Evolutionary conservation across 2,329 filamentous ascomycete species (phyloP).

Genomic region (Nemania sp.): DNA sequence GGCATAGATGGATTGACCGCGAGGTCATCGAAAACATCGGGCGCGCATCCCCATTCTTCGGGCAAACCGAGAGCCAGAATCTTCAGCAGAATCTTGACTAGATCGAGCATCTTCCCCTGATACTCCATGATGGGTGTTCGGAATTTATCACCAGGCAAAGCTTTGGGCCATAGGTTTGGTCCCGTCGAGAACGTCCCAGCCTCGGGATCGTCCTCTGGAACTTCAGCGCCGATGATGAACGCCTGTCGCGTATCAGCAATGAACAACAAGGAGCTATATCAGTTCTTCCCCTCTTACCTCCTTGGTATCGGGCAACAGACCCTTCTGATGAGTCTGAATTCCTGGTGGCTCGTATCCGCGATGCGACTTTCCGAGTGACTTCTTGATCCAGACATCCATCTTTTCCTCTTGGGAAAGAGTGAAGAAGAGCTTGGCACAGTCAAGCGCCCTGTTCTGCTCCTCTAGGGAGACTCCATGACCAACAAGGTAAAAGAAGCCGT

Average conservation of each 20-base stretch:
- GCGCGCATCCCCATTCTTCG: slow-evolving; percentile 31
- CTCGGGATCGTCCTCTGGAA: slow-evolving; percentile 35
- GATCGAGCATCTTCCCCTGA: slow-evolving; percentile 36
- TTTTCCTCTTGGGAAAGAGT: slow-evolving; percentile 34
- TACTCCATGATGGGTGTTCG: slow-evolving; percentile 36
- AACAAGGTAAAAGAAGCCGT: slow-evolving; percentile 42
- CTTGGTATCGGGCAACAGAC: slow-evolving; percentile 38
- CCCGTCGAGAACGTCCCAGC: slow-evolving; percentile 38
- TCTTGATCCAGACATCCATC: slow-evolving; percentile 36
- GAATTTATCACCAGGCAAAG: slow-evolving; percentile 34
- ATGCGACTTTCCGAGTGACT: slow-evolving; percentile 36
- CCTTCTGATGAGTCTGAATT: slow-evolving; percentile 35
- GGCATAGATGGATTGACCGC: slow-evolving; percentile 34
- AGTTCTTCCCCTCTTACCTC: slow-evolving; percentile 21
- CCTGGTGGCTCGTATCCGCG: slow-evolving; percentile 39
- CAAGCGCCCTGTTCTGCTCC: slow-evolving; percentile 29
- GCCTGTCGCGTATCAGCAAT: slow-evolving; percentile 21
- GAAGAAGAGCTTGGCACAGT: slow-evolving; percentile 34
- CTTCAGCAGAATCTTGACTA: slow-evolving; percentile 35
- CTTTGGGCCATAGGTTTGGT: slow-evolving; percentile 39
- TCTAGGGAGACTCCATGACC: slow-evolving; percentile 38
- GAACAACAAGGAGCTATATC: neutral
- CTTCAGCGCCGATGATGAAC: slow-evolving; percentile 34
- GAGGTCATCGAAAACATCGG: slow-evolving; percentile 30
- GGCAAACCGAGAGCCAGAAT: slow-evolving; percentile 34